Percentiles rank a stretch among this genome's conserved stretches.
Evolutionary conservation across 257 asterid genomes (phyloP).

Genomic region (Lycium barbarum): DNA sequence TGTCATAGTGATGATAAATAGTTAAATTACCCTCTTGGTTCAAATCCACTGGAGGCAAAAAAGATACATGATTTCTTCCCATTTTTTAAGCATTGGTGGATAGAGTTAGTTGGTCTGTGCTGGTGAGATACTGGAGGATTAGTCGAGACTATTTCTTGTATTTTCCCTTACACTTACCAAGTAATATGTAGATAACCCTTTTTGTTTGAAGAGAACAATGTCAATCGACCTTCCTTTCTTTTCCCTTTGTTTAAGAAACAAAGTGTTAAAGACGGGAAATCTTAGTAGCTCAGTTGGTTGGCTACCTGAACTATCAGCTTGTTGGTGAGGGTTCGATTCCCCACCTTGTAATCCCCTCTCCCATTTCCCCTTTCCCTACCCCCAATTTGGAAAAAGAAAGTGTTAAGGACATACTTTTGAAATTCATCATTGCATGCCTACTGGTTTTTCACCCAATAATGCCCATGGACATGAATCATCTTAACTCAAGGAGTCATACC

Average conservation of each 20-base stretch:
- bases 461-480: neutral
- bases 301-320: too few relatives aligned
- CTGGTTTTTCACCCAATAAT: slow-evolving; percentile 6
- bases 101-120: neutral
- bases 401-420: neutral
- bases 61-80: neutral
- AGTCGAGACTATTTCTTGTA: slow-evolving; percentile 10
- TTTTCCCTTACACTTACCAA: neutral
- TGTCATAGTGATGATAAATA: neutral
- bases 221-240: neutral
- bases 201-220: slow-evolving; percentile 9
- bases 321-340: too few relatives aligned
- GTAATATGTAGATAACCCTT: neutral
- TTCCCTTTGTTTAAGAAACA: neutral
- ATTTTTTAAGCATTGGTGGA: neutral
- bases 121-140: slow-evolving; percentile 14
- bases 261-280: too few relatives aligned
- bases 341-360: too few relatives aligned
- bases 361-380: too few relatives aligned
- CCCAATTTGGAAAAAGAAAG: neutral
- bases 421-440: slow-evolving; percentile 4
- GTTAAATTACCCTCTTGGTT: neutral
- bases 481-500: neutral
- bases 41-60: neutral
- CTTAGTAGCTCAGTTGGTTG: too few relatives aligned